Evolutionary conservation across 2,329 filamentous ascomycete genomes (phyloP), one percentile per base, ranked within the genome.

Genomic region (Fusarium caatingaense): DNA sequence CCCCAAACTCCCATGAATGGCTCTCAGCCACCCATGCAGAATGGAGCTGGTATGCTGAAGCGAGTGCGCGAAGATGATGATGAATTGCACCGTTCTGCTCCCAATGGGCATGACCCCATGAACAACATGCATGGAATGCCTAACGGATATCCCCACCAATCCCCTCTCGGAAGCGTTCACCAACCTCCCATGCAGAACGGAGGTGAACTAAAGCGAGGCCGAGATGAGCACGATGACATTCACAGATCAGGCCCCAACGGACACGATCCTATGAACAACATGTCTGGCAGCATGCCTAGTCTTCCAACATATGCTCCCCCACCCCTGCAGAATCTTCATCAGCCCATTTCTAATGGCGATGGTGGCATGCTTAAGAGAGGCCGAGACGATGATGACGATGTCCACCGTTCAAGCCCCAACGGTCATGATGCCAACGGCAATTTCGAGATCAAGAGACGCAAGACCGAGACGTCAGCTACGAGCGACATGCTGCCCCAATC

Each of bases 371-470:
- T 85, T 51, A 86, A 86, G 77, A 79, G 84, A 55, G 80, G 83
- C 4, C 83, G 84, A 13, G 84, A 86, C 32, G 91, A 93, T 34
- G 88, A 89, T n/a, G 89, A 66, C 34, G 63, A 66, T 40, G 30
- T 66, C 30, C 63, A 66, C 45, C 62, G 63, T 6, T 66, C 62
- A 61, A 66, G 63, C 42, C 90, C 86, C 75, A 86, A 87, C 46
- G 77, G 72, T 6, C 63, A 75, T 25, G 73, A 72, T 30, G 56
- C 67, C 16, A 72, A 77, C 67, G 77, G 74, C 11, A 88, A 90
- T 46, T 82, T 89, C 67, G 87, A 92, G 23, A 80, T 91, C 63
- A 97, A 97, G 83, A 89, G 93, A 72, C 90, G 92, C 67, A 95
- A 94, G 84, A 94, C 92, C 1, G 85, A 92, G 71, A 86, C 61